Base-by-base conservation (phyloP, 768 basidiomycete genomes). In the Gelatoporia subvermispora region DNA sequence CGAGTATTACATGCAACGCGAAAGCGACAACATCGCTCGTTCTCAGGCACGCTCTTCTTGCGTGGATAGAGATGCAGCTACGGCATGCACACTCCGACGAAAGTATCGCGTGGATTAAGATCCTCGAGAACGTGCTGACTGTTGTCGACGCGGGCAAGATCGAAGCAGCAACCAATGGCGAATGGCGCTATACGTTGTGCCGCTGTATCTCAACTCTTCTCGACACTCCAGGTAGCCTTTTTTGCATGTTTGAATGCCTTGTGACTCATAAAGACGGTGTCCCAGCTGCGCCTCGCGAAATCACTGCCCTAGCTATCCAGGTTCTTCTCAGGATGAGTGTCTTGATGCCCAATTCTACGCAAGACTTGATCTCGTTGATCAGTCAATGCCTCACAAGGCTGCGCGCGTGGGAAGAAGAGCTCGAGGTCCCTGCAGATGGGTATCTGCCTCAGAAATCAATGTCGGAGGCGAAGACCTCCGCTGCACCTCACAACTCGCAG, bases 21-120 rank as follows among this genome's bases (percentile, higher is more conserved):
- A 79, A 84, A 54, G 90, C 90, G 0, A 75, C 81, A 7, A 79
- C 74, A 10, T 85, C 85, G 0, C 72, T 95, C 37, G 68, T 92
- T 10, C 71, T 89, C 43, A 84, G 84, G 55, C 82, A 84, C 0
- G 77, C 79, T 1, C 70, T 94, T 8, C 67, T 95, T 2, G 66
- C 82, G 0, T 97, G 93, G 93, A 81, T 94, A 21, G 83, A 88
- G 60, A 81, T 87, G 67, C 87, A 90, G 57, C 59, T 88, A 8
- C 65, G 65, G 47, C 53, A 46, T 9, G 22, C 60, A 41, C 50
- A 38, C 3, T 50, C 55, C n/a, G 66, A 63, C 0, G 77, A 82
- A 51, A 66, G 67, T 8, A 57, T 83, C 11, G 78, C 76, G 4
- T 90, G 85, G 84, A 66, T 78, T 23, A 80, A 76, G 44, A 78